Evolutionary conservation across 768 basidiomycete genomes (phyloP).

Genomic region (Lyophyllum atratum): DNA sequence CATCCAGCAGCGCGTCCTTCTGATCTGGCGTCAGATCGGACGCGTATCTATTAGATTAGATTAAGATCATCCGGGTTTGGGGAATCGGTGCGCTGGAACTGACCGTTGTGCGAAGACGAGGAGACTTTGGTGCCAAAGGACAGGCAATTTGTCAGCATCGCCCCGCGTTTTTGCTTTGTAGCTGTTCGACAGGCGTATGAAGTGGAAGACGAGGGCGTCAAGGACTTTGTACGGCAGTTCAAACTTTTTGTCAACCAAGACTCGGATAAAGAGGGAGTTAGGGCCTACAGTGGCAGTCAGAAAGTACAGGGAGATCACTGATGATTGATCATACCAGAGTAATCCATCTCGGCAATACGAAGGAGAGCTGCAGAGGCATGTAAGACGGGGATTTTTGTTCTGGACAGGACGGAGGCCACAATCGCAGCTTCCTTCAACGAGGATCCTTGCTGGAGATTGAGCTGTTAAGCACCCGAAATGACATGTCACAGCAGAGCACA

Average conservation of each 20-base stretch:
- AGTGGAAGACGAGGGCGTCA: slow-evolving; percentile 97
- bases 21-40: slow-evolving; percentile 95
- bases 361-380: slow-evolving; percentile 95
- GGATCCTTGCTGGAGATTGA: slow-evolving; percentile 58
- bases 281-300: slow-evolving; percentile 54
- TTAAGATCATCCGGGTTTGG: slow-evolving; percentile 2
- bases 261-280: slow-evolving; percentile 95
- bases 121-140: slow-evolving; percentile 97
- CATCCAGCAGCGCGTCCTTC: slow-evolving; percentile 95
- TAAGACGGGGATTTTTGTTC: slow-evolving; percentile 92
- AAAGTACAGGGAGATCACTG: background rate
- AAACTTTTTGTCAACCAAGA: slow-evolving; percentile 96
- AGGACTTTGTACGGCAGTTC: slow-evolving; percentile 97
- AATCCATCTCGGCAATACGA: slow-evolving; percentile 95
- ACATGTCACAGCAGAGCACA: background rate
- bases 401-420: slow-evolving; percentile 86
- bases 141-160: slow-evolving; percentile 84
- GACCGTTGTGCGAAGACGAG: slow-evolving; percentile 93
- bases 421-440: slow-evolving; percentile 94
- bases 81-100: slow-evolving; percentile 13
- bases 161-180: slow-evolving; percentile 74
- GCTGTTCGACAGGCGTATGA: slow-evolving; percentile 92
- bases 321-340: slow-evolving; percentile 60
- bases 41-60: slow-evolving; percentile 66
- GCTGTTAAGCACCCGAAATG: background rate